Conservation (phyloP, 306 rosid genomes). For the Rosa persica region DNA sequence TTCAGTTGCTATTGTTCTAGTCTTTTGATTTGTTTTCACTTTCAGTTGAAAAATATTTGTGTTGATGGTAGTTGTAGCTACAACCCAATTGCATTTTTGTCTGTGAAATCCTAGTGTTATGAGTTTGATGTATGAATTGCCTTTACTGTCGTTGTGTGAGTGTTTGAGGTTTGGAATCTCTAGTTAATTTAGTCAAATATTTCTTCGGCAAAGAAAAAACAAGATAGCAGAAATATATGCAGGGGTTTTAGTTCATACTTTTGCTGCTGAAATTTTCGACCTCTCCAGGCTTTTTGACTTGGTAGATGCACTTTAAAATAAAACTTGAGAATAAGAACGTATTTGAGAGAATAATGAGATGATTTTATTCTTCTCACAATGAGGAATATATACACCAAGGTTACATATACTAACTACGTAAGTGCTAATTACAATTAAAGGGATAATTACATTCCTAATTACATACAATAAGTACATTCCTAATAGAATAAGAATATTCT, state of each 20-base stretch:
- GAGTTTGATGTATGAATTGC: background rate
- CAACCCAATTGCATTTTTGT: background rate
- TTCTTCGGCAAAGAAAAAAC: background rate
- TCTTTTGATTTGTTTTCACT: background rate
- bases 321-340: too few relatives aligned
- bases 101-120: background rate
- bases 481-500: too few relatives aligned
- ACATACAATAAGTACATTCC: too few relatives aligned
- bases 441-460: too few relatives aligned
- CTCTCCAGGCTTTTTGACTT: background rate
- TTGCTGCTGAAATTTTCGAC: background rate
- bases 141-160: background rate
- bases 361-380: too few relatives aligned
- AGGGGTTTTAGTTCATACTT: background rate
- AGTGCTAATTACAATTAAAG: too few relatives aligned
- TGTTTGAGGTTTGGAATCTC: background rate
- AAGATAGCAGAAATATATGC: background rate
- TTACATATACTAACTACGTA: too few relatives aligned
- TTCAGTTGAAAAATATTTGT: background rate
- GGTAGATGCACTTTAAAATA: background rate
- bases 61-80: background rate
- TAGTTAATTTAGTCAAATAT: background rate
- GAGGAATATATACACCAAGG: too few relatives aligned
- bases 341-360: too few relatives aligned
- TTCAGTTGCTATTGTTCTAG: background rate